phyloP scores from a whole-genome alignment of 1,284 basidiomycete species.

The Termitomyces sp. region DNA sequence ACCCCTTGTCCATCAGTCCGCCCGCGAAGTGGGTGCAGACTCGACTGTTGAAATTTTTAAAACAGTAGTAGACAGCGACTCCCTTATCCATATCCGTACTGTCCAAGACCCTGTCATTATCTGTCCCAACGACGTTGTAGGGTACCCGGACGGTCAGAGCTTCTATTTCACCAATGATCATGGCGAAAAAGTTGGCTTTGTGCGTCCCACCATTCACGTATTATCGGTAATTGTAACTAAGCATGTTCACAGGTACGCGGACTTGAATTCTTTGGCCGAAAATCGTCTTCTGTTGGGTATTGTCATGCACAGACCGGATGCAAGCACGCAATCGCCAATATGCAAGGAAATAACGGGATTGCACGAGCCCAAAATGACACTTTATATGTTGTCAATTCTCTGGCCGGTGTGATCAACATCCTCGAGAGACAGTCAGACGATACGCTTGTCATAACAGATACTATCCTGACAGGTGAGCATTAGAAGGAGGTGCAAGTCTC shows the following conservation, averaged over 20 bases:
- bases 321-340: slow-evolving; percentile 42
- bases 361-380: slow-evolving; percentile 46
- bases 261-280: slow-evolving; percentile 30
- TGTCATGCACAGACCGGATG: slow-evolving; percentile 56
- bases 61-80: slow-evolving; percentile 39
- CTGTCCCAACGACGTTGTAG: slow-evolving; percentile 69
- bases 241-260: slow-evolving; percentile 25
- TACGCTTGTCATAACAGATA: slow-evolving; percentile 43
- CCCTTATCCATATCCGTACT: slow-evolving; percentile 53
- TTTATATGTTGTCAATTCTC: slow-evolving; percentile 47
- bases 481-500: not conserved
- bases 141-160: slow-evolving; percentile 52
- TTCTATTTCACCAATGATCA: slow-evolving; percentile 71
- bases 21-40: slow-evolving; percentile 56
- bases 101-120: slow-evolving; percentile 51
- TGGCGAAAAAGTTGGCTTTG: slow-evolving; percentile 47
- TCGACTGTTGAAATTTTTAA: slow-evolving; percentile 70
- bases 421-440: slow-evolving; percentile 53
- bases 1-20: slow-evolving; percentile 32
- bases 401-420: slow-evolving; percentile 39
- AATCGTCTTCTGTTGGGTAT: slow-evolving; percentile 46
- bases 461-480: slow-evolving; percentile 37
- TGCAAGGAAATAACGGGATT: slow-evolving; percentile 55
- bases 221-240: not conserved
- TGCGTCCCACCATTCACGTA: slow-evolving; percentile 26